Evolutionary conservation across 176 grass and related monocot genomes (phyloP), one percentile per base, ranked within the genome.

Genomic region (Bromus sterilis): DNA sequence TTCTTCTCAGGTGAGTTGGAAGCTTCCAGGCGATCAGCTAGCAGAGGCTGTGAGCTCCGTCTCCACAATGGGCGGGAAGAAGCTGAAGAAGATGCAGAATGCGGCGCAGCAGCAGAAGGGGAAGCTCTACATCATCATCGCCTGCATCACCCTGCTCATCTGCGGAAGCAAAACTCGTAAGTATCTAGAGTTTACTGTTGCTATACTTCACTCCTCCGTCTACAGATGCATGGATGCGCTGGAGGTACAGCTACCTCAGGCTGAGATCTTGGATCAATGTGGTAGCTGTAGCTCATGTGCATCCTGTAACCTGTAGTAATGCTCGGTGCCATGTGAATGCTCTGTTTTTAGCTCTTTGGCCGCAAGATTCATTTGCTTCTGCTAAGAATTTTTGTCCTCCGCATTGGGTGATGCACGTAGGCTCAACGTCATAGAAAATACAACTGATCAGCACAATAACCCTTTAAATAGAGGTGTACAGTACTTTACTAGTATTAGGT

Each of bases 111-210:
- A 79, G 75, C 80, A 83, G 75, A 62, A 66, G 74, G 75, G 43
- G 35, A 88, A 66, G 80, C 80, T 88, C 57, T 74, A 46, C 23
- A 88, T 88, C 75, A 74, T 88, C 58, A n/a, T 55, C 4, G 86
- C 57, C 67, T 88, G 86, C 57, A 14, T 88, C 75, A 75, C 68
- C 9, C 80, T 88, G 57, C 86, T 88, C 46, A 37, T 79, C 66
- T 79, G 80, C 8, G 67, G 86, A 5, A 11, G 28, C 83, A 18
- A 77, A 18, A 59, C 24, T 40, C 56, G 76, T 64, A 78, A 33
- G 76, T 78, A 62, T 24, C 26, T 26, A 6, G 4, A 32, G 74
- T 16, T 25, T 33, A 63, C 29, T 33, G 6, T 14, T 32, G 29
- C 29, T 33, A 34, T 3, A 9, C 5, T 18, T 20, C 8, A 61